Evolutionary conservation across 2,329 filamentous ascomycete genomes (phyloP), one percentile per base, ranked within the genome.

Genomic region (Keithomyces neogunnii): DNA sequence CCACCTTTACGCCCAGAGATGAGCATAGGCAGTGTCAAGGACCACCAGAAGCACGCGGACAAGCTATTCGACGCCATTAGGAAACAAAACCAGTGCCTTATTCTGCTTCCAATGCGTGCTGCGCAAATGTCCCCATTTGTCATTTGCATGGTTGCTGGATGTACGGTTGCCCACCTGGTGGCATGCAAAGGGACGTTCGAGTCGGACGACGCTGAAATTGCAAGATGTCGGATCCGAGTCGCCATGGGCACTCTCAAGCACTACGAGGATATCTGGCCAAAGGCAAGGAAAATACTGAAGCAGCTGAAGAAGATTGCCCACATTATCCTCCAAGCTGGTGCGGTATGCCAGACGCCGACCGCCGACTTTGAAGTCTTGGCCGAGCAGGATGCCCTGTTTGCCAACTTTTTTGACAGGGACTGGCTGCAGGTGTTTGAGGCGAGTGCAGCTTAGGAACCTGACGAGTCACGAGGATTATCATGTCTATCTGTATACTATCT

Each of bases 221-320:
- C 48, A 30, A 29, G 48, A 19, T 44, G 38, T 9, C 39, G 39
- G 19, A 50, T 50, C 11, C 36, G 48, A 26, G 31, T 50, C 33
- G 33, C 48, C 28, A 40, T 50, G 40, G 39, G 19, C 28, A 50
- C 48, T 5, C 40, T 50, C 13, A 50, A 50, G 39, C 48, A 50
- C 39, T 45, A 50, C 38, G 48, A 45, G 31, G 48, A 50, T 30
- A 50, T 50, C 36, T 50, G 48, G 48, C 48, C 49, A 11, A 32
- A 35, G 42, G 49, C 49, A 31, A 50, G 44, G 33, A 33, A 44
- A 5, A 44, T 50, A n/a, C 31, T 45, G 19, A 45, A 4, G 11
- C 39, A 50, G 26, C 30, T 49, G 29, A 49, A 49, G 32, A 36
- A 26, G 30, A 49, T 49, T n/a, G 48, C 48, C 7, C 44, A 29